Base-by-base conservation (phyloP, 768 basidiomycete species). In the Dentipellis fragilis region DNA sequence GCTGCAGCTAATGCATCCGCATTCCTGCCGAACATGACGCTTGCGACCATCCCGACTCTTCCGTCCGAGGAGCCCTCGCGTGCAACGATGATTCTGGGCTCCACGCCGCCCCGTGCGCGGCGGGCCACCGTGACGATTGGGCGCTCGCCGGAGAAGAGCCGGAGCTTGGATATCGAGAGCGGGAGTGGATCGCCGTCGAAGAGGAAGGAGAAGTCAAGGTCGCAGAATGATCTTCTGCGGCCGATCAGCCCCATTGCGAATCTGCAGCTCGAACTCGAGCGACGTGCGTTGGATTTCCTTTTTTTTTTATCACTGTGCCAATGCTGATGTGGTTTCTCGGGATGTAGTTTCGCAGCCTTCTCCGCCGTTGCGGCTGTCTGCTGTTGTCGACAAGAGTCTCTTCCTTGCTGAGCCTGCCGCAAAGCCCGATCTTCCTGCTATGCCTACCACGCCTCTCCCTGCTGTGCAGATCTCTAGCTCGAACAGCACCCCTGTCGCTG, bases 171-270 rank as follows among this genome's bases (percentile, higher is more conserved):
- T 11, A 69, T 75, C 16, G 62, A 73, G 12, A 75, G 76, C 21
- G 29, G 29, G 29, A 59, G 66, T 34, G 67, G 71, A 17, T 83
- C 81, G 19, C 83, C 84, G 12, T 81, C 83, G 37, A 86, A 79
- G 65, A 73, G 78, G 42, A 79, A 75, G 66, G 83, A 83, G 66
- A 85, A 85, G 72, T 81, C 79, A 55, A 78, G 74, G 63, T 83
- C 85, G 11, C 80, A 84, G 57, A 81, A 78, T 29, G 81, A 86
- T 58, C 63, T 89, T 23, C 75, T 82, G 45, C 70, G 77, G 40
- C 84, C 83, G 39, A 90, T 91, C 57, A 79, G 80, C 21, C 85
- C 87, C 29, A 66, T 89, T 42, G 73, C 80, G 7, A 72, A 77
- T 57, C 71, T 90, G 23, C 83, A 85, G 62, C 74, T 82, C 35